A percentile compares a stretch with the other conserved stretches of the same genome.
Conservation (phyloP, 352 stramenopile genomes). For the Phytophthora meadii region DNA sequence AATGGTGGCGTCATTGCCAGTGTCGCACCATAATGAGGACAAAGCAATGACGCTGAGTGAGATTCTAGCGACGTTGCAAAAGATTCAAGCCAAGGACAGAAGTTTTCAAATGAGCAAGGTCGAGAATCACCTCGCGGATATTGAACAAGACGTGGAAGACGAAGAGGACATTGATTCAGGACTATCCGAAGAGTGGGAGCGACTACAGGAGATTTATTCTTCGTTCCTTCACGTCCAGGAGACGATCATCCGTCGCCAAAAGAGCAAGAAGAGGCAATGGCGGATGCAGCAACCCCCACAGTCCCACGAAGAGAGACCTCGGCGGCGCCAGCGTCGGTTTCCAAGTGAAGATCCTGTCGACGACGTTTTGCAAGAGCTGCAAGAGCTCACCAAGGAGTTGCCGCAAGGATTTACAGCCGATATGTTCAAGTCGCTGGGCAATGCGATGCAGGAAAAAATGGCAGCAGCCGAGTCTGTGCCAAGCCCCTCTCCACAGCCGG, state of each 20-base stretch:
- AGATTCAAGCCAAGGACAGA: slow-evolving; percentile 45
- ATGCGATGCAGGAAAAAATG: slow-evolving; percentile 53
- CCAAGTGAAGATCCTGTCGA: slow-evolving; percentile 28
- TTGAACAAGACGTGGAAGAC: slow-evolving; percentile 35
- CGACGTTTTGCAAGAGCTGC: slow-evolving; percentile 43
- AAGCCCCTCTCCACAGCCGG: slow-evolving; percentile 20
- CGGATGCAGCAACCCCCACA: slow-evolving; percentile 27
- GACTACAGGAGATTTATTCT: slow-evolving; percentile 47
- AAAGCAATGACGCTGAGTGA: slow-evolving; percentile 41
- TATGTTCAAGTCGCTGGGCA: slow-evolving; percentile 68
- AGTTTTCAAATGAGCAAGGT: slow-evolving; percentile 33
- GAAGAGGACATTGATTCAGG: slow-evolving; percentile 25
- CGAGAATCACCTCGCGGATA: slow-evolving; percentile 35
- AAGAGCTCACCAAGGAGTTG: slow-evolving; percentile 49
- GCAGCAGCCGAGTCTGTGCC: slow-evolving; percentile 12
- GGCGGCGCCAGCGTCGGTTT: slow-evolving; percentile 22
- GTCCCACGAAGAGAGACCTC: slow-evolving; percentile 11
- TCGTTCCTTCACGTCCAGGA: slow-evolving; percentile 54
- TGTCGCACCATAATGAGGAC: slow-evolving; percentile 21
- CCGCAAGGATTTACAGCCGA: slow-evolving; percentile 64
- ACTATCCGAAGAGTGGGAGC: slow-evolving; percentile 33
- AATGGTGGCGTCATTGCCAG: slow-evolving; percentile 40
- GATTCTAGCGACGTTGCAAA: slow-evolving; percentile 41
- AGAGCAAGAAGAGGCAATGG: slow-evolving; percentile 29
- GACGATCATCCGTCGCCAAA: slow-evolving; percentile 37